Evolutionary conservation across 2,329 filamentous ascomycete genomes (phyloP).

Genomic region (Calcarisporium arbuscula): DNA sequence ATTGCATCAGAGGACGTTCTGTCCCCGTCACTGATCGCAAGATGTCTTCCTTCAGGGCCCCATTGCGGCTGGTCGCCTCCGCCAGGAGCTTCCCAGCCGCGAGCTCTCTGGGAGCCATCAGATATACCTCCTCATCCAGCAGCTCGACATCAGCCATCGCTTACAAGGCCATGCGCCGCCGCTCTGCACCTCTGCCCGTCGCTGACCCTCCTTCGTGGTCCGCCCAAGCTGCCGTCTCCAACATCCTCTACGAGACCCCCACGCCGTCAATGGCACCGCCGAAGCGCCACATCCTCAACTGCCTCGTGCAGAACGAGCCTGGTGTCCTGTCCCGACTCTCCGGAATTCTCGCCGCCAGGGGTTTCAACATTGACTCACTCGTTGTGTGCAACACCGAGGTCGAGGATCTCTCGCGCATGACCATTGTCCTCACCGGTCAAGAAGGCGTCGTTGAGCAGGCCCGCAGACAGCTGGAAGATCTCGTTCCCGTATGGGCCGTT

Average conservation of each 20-base stretch:
- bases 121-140: slow-evolving; percentile 39
- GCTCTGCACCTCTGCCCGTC: slow-evolving; percentile 77
- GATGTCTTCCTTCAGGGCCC: slow-evolving; percentile 41
- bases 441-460: slow-evolving; percentile 98
- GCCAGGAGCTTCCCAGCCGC: slow-evolving; percentile 20
- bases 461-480: slow-evolving; percentile 86
- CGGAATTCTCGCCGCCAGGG: slow-evolving; percentile 88
- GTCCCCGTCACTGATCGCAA: slow-evolving; percentile 11
- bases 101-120: slow-evolving; percentile 22
- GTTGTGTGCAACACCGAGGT: slow-evolving; percentile 98
- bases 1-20: too few species aligned
- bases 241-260: slow-evolving; percentile 98
- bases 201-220: slow-evolving; percentile 75
- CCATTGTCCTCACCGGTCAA: slow-evolving; percentile 92
- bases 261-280: slow-evolving; percentile 74
- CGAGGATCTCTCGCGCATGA: slow-evolving; percentile 95
- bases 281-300: slow-evolving; percentile 96
- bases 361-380: slow-evolving; percentile 98
- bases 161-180: slow-evolving; percentile 94
- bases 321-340: slow-evolving; percentile 95
- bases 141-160: slow-evolving; percentile 89
- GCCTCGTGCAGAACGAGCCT: slow-evolving; percentile 96
- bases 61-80: slow-evolving; percentile 29
- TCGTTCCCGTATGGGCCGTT: slow-evolving; percentile 97
- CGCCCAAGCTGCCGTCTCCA: slow-evolving; percentile 90